Percentiles rank a stretch among this genome's conserved stretches.
phyloP scores from a whole-genome alignment of 768 basidiomycete species.

The Lyophyllum semitale region DNA sequence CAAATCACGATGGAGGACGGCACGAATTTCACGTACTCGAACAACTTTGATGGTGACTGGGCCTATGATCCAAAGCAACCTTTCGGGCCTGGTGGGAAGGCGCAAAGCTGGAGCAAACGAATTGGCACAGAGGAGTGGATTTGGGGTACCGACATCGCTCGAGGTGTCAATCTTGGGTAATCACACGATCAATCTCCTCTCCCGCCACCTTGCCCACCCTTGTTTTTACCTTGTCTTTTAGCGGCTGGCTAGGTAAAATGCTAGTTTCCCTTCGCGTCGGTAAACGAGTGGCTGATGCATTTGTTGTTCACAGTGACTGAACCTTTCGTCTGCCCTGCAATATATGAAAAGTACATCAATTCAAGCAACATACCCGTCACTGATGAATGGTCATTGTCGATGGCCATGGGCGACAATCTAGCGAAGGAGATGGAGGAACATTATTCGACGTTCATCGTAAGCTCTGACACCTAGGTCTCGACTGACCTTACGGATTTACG shows the following conservation, averaged over 20 bases:
- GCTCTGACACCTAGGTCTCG: conserved; percentile 23
- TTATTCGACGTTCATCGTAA: conserved; percentile 75
- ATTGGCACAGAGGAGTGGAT: conserved; percentile 72
- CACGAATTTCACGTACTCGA: conserved; percentile 75
- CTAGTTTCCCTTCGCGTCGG: background rate
- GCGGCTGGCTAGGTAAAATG: conserved; percentile 46
- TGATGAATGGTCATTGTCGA: conserved; percentile 71
- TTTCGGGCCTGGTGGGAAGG: conserved; percentile 70
- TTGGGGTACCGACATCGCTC: conserved; percentile 64
- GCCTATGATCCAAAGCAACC: conserved; percentile 70
- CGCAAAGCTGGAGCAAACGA: conserved; percentile 80
- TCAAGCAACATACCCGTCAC: conserved; percentile 29
- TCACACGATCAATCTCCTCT: conserved; percentile 17
- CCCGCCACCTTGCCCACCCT: background rate
- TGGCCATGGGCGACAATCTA: conserved; percentile 52
- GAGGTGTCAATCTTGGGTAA: conserved; percentile 61
- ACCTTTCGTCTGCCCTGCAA: conserved; percentile 58
- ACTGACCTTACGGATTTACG: background rate
- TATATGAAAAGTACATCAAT: conserved; percentile 58
- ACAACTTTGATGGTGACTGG: conserved; percentile 84
- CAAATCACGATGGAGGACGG: conserved; percentile 73
- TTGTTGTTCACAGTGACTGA: conserved; percentile 68
- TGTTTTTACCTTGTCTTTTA: conserved; percentile 14
- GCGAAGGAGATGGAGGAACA: conserved; percentile 61
- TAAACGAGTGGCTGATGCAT: conserved; percentile 46